Conservation (phyloP, 2,329 filamentous ascomycete species). For the Trichophyton mentagrophytes region DNA sequence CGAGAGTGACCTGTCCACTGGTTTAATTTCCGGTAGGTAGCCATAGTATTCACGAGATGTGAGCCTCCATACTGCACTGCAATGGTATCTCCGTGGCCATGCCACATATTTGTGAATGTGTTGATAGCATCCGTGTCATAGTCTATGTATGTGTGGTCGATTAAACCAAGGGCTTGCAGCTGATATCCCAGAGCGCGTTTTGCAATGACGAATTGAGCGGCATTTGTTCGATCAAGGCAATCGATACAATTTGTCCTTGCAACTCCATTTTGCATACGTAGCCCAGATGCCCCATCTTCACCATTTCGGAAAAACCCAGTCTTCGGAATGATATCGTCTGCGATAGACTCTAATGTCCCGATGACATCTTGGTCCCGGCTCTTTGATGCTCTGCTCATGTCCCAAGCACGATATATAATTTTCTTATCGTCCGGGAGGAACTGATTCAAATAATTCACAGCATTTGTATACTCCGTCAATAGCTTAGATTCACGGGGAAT, state of each 20-base stretch:
- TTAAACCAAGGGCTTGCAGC: constrained; percentile 78
- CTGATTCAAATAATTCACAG: constrained; percentile 86
- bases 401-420: constrained; percentile 90
- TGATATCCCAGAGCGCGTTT: constrained; percentile 89
- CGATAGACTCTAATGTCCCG: constrained; percentile 75
- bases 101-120: constrained; percentile 95
- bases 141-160: constrained; percentile 63
- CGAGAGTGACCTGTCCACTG: constrained; percentile 96
- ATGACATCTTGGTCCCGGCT: constrained; percentile 89
- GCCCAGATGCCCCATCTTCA: constrained; percentile 50
- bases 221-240: constrained; percentile 91
- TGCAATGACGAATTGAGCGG: constrained; percentile 93
- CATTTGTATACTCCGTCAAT: constrained; percentile 71
- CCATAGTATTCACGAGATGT: constrained; percentile 97
- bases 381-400: constrained; percentile 95
- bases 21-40: constrained; percentile 96
- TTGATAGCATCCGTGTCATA: constrained; percentile 96
- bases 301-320: constrained; percentile 96
- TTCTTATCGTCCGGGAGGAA: constrained; percentile 72
- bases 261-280: constrained; percentile 75
- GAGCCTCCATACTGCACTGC: constrained; percentile 95
- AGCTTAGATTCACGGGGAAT: constrained; percentile 86
- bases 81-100: constrained; percentile 95
- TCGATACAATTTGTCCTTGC: constrained; percentile 97
- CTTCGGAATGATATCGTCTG: constrained; percentile 68